These are phyloP conservation scores for Silene uniflora DNA, from an alignment of 148 eudicot species.

Conservation along the genomic window DNA sequence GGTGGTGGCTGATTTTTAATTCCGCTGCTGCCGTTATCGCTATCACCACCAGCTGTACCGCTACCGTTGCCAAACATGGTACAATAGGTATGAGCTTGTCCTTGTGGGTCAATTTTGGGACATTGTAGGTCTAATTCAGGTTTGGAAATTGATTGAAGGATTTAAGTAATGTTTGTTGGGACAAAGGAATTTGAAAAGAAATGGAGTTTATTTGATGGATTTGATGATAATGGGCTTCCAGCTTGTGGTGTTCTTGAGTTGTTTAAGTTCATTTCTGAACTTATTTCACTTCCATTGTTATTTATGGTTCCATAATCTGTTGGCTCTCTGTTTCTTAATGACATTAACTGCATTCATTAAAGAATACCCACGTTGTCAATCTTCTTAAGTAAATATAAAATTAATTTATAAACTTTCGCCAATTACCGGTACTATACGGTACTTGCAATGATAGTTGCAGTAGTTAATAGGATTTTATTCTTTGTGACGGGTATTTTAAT, in stretches of 20 bases:
- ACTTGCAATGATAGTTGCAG: no score
- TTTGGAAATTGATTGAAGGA: no score
- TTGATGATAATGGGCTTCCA: slow-evolving; percentile 27
- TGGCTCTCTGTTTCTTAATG: slow-evolving; percentile 43
- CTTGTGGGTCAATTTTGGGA: slow-evolving; percentile 27
- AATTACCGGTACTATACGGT: no score
- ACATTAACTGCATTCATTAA: slow-evolving; percentile 41
- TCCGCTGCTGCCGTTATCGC: not conserved
- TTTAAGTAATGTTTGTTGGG: slow-evolving; percentile 24
- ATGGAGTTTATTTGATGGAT: slow-evolving; percentile 22
- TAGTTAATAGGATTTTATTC: no score
- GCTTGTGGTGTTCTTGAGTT: slow-evolving; percentile 26
- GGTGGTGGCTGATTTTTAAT: slow-evolving; percentile 32
- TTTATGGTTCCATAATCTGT: slow-evolving; percentile 46
- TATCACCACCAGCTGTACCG: slow-evolving; percentile 9
- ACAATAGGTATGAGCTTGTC: slow-evolving; percentile 31
- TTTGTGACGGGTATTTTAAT: no score
- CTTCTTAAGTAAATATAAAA: no score
- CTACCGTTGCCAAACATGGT: slow-evolving; percentile 18
- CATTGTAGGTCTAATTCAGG: no score
- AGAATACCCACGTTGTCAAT: not conserved
- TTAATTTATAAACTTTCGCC: no score
- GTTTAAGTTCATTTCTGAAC: slow-evolving; percentile 50
- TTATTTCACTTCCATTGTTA: slow-evolving; percentile 56
- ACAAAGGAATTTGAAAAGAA: slow-evolving; percentile 28